Conservation (phyloP, 2,329 filamentous ascomycete genomes). For the Fusarium heterosporum region DNA sequence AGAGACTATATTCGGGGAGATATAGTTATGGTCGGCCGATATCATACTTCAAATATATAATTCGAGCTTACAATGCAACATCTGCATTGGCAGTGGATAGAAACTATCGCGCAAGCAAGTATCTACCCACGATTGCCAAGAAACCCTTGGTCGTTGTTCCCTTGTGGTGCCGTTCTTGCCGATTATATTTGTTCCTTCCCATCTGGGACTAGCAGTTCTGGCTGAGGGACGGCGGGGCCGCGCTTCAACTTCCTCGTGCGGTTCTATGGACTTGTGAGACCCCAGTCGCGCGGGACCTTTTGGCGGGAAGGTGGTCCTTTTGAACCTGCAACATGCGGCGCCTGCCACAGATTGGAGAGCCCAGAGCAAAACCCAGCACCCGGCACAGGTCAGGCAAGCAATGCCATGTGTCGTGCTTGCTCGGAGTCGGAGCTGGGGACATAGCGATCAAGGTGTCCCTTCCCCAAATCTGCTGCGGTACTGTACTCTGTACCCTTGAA, state of each 20-base stretch:
- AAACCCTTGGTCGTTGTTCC: constrained; percentile 19
- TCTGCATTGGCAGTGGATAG: constrained; percentile 21
- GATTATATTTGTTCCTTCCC: constrained; percentile 34
- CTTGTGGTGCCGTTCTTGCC: constrained; percentile 33
- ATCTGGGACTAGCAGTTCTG: constrained; percentile 40
- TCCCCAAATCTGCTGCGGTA: constrained; percentile 23
- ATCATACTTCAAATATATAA: constrained; percentile 1
- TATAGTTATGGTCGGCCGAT: not conserved
- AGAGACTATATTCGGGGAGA: not conserved
- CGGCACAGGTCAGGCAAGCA: constrained; percentile 35
- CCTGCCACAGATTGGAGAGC: constrained; percentile 19
- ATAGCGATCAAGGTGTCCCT: constrained; percentile 29
- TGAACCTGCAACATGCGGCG: constrained; percentile 36
- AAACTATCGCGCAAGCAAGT: constrained; percentile 3
- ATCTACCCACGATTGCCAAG: constrained; percentile 3
- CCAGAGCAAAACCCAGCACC: constrained; percentile 16
- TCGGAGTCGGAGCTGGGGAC: constrained; percentile 1
- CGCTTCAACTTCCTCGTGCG: constrained; percentile 41
- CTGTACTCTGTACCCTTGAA: constrained; percentile 13
- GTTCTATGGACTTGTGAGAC: constrained; percentile 40
- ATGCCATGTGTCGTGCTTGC: constrained; percentile 40
- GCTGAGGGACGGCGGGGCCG: constrained; percentile 33
- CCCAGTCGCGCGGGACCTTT: constrained; percentile 47
- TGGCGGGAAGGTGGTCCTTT: constrained; percentile 46
- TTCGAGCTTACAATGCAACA: constrained; percentile 20